phyloP scores from a whole-genome alignment of 1,284 basidiomycete genomes.

The Cutaneotrichosporon cutaneum region DNA sequence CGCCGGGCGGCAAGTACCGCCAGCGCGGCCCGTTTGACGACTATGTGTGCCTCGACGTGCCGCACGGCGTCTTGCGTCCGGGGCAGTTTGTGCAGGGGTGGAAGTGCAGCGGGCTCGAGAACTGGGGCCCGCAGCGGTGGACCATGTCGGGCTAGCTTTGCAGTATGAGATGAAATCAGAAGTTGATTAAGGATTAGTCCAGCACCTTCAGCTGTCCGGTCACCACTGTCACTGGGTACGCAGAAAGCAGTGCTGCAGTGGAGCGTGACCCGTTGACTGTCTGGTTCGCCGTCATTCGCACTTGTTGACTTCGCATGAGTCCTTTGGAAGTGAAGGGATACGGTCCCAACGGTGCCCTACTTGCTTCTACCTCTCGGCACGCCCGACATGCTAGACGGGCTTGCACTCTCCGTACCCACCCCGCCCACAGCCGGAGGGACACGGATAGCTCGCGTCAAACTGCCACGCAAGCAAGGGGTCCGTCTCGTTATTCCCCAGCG shows the following conservation, averaged over 20 bases:
- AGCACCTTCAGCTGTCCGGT: no score
- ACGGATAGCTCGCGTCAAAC: background rate
- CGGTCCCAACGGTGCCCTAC: no score
- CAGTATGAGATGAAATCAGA: no score
- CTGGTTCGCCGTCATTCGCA: no score
- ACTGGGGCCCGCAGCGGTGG: background rate
- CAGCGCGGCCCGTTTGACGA: background rate
- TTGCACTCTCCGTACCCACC: background rate
- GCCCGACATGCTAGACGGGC: no score
- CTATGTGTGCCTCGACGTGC: background rate
- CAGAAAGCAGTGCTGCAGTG: no score
- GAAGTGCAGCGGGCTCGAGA: background rate
- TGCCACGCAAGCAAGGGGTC: constrained; percentile 5
- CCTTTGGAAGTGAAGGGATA: no score
- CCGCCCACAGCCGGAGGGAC: background rate
- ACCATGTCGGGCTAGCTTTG: background rate
- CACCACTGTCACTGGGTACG: no score
- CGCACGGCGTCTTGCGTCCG: background rate
- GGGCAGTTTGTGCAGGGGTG: background rate
- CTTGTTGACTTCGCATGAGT: no score
- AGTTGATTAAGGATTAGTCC: no score
- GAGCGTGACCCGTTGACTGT: no score
- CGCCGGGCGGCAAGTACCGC: background rate
- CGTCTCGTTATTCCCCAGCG: background rate
- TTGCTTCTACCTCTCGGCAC: no score